Conservation (phyloP, 2,329 filamentous ascomycete genomes). For the Diaporthe capsici region DNA sequence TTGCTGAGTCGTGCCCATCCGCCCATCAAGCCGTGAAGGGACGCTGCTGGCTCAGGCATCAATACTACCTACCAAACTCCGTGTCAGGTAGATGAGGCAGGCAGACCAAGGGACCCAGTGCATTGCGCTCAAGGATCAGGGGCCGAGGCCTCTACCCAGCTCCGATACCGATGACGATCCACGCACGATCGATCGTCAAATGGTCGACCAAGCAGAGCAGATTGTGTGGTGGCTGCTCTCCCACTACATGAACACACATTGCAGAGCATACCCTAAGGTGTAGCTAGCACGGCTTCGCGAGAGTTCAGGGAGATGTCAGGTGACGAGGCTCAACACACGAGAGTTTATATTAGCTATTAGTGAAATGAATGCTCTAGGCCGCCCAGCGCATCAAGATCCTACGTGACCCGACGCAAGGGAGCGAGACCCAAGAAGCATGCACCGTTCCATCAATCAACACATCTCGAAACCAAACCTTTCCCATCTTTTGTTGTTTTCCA, state of each 20-base stretch:
- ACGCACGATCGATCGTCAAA: constrained; percentile 17
- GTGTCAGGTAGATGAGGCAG: constrained; percentile 30
- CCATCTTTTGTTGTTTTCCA: constrained; percentile 39
- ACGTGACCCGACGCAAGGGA: constrained; percentile 25
- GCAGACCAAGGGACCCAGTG: constrained; percentile 10
- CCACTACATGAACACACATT: background rate
- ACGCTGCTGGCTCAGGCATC: constrained; percentile 21
- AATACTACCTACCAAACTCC: constrained; percentile 17
- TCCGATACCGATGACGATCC: constrained; percentile 6
- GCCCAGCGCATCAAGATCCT: constrained; percentile 28
- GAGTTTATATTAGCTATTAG: constrained; percentile 53
- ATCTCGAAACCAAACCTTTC: constrained; percentile 36
- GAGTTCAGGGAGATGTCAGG: background rate
- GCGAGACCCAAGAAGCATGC: constrained; percentile 20
- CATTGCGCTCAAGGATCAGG: constrained; percentile 25
- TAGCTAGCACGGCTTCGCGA: background rate
- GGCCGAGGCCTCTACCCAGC: background rate
- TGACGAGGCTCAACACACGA: constrained; percentile 49
- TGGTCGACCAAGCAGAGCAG: background rate
- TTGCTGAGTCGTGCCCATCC: constrained; percentile 3
- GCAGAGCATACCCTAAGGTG: no score
- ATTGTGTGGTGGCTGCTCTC: no score
- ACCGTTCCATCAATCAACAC: constrained; percentile 35
- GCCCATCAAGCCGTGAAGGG: background rate
- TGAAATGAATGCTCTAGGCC: constrained; percentile 42